These are phyloP conservation scores for Hypoxylon sp. DNA, from an alignment of 2,329 filamentous ascomycete species.

Conservation along the genomic window DNA sequence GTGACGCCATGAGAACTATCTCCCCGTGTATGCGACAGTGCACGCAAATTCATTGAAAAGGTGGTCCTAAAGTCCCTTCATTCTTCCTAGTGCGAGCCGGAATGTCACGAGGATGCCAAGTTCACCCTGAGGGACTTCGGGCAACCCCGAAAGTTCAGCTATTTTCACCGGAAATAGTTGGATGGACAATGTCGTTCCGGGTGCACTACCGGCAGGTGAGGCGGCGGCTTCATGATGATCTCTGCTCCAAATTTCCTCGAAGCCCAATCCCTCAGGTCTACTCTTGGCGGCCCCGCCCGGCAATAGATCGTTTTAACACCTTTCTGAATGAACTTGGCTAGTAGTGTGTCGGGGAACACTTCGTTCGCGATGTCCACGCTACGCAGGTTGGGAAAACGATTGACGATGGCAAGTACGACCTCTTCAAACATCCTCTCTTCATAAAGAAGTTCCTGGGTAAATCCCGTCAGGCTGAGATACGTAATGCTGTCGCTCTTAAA, in stretches of 20 bases:
- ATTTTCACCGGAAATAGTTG: background rate
- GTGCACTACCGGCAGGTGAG: constrained; percentile 24
- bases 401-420: constrained; percentile 35
- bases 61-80: background rate
- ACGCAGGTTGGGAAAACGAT: constrained; percentile 49
- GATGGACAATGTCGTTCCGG: constrained; percentile 8
- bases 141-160: background rate
- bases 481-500: constrained; percentile 46
- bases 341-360: constrained; percentile 36
- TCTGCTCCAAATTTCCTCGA: constrained; percentile 34
- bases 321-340: constrained; percentile 44
- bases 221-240: constrained; percentile 37
- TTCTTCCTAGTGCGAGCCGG: background rate
- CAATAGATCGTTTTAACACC: constrained; percentile 49
- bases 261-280: constrained; percentile 47
- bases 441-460: constrained; percentile 66
- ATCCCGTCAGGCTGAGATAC: constrained; percentile 59
- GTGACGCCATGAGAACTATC: background rate
- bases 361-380: constrained; percentile 48
- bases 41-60: background rate
- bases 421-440: constrained; percentile 35
- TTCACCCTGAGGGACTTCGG: background rate
- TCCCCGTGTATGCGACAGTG: background rate
- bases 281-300: constrained; percentile 9
- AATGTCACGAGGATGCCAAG: background rate